A percentile compares a stretch with the other conserved stretches of the same genome.
These are phyloP conservation scores for Neonectria sp. DNA, from an alignment of 2,329 filamentous ascomycete species.

Conservation along the genomic window DNA sequence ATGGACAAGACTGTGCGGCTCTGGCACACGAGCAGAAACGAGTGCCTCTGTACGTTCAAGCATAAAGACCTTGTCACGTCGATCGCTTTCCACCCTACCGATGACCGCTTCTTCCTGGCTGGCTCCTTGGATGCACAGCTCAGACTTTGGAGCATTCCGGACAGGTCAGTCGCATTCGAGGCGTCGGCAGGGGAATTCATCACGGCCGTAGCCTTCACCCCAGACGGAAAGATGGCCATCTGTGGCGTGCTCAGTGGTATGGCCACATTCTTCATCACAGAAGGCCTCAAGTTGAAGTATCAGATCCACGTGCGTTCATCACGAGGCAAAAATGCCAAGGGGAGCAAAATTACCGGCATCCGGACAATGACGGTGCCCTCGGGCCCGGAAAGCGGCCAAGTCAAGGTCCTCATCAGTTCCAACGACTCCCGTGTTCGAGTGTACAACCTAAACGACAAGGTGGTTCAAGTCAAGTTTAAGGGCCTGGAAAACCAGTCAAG, in stretches of 20 bases:
- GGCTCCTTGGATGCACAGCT: conserved; percentile 92
- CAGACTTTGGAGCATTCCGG: conserved; percentile 95
- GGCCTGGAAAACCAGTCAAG: conserved; percentile 92
- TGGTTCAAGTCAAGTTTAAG: conserved; percentile 89
- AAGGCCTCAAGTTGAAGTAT: conserved; percentile 85
- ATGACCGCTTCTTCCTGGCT: conserved; percentile 97
- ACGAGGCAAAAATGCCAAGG: conserved; percentile 92
- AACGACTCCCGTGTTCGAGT: conserved; percentile 94
- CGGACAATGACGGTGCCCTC: conserved; percentile 76
- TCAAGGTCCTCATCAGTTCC: conserved; percentile 91
- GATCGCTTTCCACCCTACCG: conserved; percentile 92
- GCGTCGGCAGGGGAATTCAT: conserved; percentile 87
- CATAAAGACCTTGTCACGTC: conserved; percentile 97
- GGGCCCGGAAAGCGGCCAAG: conserved; percentile 69
- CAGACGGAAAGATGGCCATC: conserved; percentile 91
- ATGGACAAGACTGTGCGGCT: conserved; percentile 98
- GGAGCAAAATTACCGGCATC: conserved; percentile 97
- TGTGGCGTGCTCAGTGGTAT: conserved; percentile 89
- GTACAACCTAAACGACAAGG: conserved; percentile 90
- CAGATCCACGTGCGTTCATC: conserved; percentile 96
- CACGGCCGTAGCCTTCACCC: conserved; percentile 93
- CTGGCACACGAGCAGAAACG: conserved; percentile 89
- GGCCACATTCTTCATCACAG: conserved; percentile 93
- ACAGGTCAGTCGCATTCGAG: conserved; percentile 91
- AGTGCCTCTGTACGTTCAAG: conserved; percentile 94